Evolutionary conservation across 2,329 filamentous ascomycete genomes (phyloP).

Genomic region (Xylaria digitata): DNA sequence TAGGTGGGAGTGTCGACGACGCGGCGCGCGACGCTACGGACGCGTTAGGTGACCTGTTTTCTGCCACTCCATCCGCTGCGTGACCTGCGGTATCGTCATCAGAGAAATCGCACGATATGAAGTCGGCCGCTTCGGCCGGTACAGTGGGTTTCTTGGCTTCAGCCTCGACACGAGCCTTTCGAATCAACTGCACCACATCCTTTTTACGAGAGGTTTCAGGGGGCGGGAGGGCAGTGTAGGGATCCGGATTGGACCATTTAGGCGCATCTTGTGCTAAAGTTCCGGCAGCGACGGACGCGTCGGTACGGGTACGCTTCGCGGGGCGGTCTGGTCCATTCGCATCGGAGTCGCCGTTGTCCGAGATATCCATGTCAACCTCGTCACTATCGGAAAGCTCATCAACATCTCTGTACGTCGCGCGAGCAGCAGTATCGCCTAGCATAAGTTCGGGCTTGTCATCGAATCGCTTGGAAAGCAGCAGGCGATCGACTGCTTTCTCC

Average conservation of each 20-base stretch:
- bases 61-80: conserved; percentile 30
- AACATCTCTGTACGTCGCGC: conserved; percentile 64
- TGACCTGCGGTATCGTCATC: conserved; percentile 61
- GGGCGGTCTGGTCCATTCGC: conserved; percentile 54
- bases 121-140: conserved; percentile 77
- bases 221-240: conserved; percentile 88
- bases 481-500: conserved; percentile 50
- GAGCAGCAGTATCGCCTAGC: conserved; percentile 58
- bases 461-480: conserved; percentile 59
- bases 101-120: conserved; percentile 84
- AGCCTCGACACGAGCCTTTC: conserved; percentile 81
- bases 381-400: conserved; percentile 72
- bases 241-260: conserved; percentile 96
- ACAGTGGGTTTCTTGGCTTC: conserved; percentile 60
- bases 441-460: conserved; percentile 58
- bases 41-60: conserved; percentile 36
- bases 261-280: conserved; percentile 64
- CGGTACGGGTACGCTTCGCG: conserved; percentile 57
- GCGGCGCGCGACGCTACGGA: conserved; percentile 50
- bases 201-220: conserved; percentile 78
- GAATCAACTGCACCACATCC: conserved; percentile 90
- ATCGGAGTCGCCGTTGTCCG: conserved; percentile 59
- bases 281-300: conserved; percentile 40
- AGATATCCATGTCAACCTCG: conserved; percentile 73
- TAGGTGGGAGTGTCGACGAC: conserved; percentile 34